phyloP scores from a whole-genome alignment of 2,329 filamentous ascomycete species.

The Fusarium incarnatum region DNA sequence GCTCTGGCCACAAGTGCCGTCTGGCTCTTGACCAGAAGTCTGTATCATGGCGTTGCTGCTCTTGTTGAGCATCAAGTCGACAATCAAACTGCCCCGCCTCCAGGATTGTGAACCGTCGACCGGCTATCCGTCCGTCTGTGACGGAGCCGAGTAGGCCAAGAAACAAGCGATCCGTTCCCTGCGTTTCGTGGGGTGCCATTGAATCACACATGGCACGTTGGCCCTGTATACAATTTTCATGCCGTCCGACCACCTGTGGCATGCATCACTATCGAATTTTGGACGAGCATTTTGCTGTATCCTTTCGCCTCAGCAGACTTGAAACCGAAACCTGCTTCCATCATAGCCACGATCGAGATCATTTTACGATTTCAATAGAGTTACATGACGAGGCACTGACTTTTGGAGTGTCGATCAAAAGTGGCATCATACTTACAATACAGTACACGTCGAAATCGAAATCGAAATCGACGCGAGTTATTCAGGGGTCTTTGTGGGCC shows the following conservation, averaged over 20 bases:
- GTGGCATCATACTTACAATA: slow-evolving; percentile 6
- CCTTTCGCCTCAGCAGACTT: not conserved
- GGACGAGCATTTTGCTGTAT: not conserved
- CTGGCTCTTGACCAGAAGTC: slow-evolving; percentile 32
- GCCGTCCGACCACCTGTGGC: not conserved
- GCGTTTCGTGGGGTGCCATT: slow-evolving; percentile 5
- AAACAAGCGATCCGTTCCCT: not conserved
- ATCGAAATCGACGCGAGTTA: slow-evolving; percentile 2
- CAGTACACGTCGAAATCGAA: not conserved
- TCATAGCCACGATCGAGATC: not conserved
- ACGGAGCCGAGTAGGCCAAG: slow-evolving; percentile 1
- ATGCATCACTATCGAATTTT: not conserved
- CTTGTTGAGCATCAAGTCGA: slow-evolving; percentile 12
- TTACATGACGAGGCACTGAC: not conserved
- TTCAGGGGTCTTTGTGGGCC: slow-evolving; percentile 38
- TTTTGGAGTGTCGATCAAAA: slow-evolving; percentile 16
- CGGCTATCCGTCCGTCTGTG: not conserved
- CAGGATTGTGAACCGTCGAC: slow-evolving; percentile 2
- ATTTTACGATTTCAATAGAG: not conserved
- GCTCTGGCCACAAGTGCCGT: slow-evolving; percentile 20
- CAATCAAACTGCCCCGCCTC: slow-evolving; percentile 24
- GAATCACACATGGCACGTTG: not conserved
- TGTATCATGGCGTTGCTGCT: slow-evolving; percentile 26
- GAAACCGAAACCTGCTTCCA: not conserved
- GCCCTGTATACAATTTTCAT: not conserved